These are phyloP conservation scores for Fusarium oligoseptatum DNA, from an alignment of 2,329 filamentous ascomycete species.

Conservation along the genomic window DNA sequence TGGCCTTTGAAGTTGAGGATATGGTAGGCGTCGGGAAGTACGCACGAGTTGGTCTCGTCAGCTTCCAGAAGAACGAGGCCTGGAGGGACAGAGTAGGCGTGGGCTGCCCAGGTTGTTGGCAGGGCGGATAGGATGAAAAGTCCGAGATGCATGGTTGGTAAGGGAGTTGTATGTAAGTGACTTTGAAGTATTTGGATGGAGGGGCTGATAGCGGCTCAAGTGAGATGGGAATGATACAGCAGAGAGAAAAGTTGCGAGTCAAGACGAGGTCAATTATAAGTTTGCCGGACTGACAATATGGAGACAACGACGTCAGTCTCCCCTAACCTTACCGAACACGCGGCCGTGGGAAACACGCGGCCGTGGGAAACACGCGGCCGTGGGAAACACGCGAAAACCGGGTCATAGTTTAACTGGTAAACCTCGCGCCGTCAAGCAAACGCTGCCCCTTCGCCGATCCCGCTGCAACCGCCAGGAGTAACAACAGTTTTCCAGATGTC, in stretches of 20 bases:
- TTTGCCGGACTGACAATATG: conserved; percentile 20
- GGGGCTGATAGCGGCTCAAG: background rate
- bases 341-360: conserved; percentile 21
- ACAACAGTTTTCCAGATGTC: background rate
- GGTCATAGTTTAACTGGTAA: conserved; percentile 16
- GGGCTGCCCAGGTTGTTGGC: conserved; percentile 37
- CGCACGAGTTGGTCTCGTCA: conserved; percentile 48
- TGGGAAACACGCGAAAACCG: conserved; percentile 28
- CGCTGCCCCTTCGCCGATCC: conserved; percentile 34
- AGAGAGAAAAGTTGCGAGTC: conserved; percentile 8
- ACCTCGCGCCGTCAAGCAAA: conserved; percentile 24
- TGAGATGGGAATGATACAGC: background rate
- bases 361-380: conserved; percentile 39
- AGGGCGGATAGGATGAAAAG: conserved; percentile 41
- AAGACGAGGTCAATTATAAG: conserved; percentile 33
- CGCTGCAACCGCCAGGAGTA: conserved; percentile 33
- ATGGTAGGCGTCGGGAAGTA: conserved; percentile 55
- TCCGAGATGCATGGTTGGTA: conserved; percentile 33
- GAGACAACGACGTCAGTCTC: conserved; percentile 38
- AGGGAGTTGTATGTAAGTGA: conserved; percentile 11
- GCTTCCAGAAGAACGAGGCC: conserved; percentile 44
- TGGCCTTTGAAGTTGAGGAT: conserved; percentile 55
- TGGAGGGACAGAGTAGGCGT: conserved; percentile 47
- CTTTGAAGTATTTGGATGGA: background rate
- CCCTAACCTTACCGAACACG: conserved; percentile 32